Evolutionary conservation across 495 filamentous ascomycete species (phyloP).

Genomic region (Podospora pseudopauciseta): DNA sequence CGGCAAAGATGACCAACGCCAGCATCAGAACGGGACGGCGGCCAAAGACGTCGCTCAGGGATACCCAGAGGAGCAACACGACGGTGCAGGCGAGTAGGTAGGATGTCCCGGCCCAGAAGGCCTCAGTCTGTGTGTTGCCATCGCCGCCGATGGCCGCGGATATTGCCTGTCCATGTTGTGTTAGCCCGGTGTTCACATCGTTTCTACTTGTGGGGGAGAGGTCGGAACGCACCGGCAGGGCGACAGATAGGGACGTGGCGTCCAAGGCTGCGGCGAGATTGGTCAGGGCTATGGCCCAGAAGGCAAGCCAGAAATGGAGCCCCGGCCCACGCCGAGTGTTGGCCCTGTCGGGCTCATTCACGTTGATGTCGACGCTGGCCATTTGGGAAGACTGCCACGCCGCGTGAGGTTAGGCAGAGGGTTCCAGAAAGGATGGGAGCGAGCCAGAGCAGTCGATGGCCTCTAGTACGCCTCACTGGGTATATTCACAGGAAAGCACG

Average conservation of each 20-base stretch:
- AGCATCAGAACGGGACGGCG: constrained; percentile 67
- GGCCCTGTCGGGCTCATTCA: neutral
- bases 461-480: too few species aligned
- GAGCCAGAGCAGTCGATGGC: neutral
- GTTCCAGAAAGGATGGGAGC: neutral
- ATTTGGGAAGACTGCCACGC: neutral
- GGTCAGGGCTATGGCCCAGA: neutral
- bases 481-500: too few species aligned
- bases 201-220: neutral
- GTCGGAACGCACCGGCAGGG: neutral
- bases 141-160: neutral
- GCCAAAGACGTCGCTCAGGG: constrained; percentile 64
- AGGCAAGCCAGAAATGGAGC: neutral
- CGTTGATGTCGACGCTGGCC: neutral
- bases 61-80: constrained; percentile 42
- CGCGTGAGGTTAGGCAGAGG: neutral
- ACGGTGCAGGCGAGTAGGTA: constrained; percentile 51
- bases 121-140: constrained; percentile 29
- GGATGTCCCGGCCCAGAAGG: constrained; percentile 58
- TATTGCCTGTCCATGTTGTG: neutral
- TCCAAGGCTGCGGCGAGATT: neutral
- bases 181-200: neutral
- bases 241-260: neutral
- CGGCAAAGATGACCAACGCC: constrained; percentile 58
- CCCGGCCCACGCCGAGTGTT: neutral